Conservation (phyloP, 257 asterid species). For the Nicotiana knightiana region DNA sequence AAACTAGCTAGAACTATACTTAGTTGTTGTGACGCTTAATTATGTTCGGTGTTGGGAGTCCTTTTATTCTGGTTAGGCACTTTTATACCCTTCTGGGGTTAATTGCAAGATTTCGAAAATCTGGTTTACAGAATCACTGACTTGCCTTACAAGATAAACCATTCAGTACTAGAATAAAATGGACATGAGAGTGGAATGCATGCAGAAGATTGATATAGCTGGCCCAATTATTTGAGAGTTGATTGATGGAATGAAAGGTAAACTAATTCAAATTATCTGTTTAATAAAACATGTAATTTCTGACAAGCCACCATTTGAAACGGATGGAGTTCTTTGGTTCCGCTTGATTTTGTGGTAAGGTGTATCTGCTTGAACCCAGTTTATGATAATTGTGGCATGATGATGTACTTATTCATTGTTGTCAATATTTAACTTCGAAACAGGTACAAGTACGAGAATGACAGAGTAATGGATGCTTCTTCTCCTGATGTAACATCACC, state of each 20-base stretch:
- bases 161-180: not conserved
- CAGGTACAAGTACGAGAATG: slow-evolving; percentile 94
- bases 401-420: not conserved
- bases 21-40: not conserved
- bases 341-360: not conserved
- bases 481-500: slow-evolving; percentile 85
- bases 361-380: not conserved
- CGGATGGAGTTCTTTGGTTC: not conserved
- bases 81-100: not conserved
- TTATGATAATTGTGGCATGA: slow-evolving; percentile 2
- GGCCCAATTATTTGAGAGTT: not conserved
- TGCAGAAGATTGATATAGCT: not conserved
- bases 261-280: not conserved
- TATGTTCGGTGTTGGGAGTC: not conserved
- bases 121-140: not conserved
- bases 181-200: not conserved
- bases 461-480: slow-evolving; percentile 82
- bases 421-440: not conserved
- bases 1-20: not conserved
- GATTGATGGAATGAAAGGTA: not conserved
- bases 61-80: not conserved
- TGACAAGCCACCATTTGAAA: not conserved
- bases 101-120: not conserved
- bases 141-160: not conserved
- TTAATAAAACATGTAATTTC: not conserved